Conservation (phyloP, 148 eudicot genomes). For the Simmondsia chinensis region DNA sequence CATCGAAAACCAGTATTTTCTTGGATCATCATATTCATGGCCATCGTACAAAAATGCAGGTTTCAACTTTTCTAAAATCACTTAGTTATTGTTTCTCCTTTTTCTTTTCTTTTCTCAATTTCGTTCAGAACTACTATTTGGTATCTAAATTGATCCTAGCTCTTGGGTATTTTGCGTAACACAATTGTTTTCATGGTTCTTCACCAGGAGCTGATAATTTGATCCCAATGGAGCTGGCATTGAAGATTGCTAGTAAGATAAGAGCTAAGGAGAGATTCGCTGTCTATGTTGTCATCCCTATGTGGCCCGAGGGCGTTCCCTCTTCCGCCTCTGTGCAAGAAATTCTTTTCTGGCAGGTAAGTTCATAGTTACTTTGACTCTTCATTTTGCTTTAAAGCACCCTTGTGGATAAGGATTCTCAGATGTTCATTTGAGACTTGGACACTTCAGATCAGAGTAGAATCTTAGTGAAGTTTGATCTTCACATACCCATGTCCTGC, state of each 20-base stretch:
- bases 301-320: constrained; percentile 73
- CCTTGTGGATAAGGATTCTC: no score
- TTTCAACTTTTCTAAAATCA: background rate
- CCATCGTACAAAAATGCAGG: constrained; percentile 39
- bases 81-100: no score
- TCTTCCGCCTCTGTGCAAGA: constrained; percentile 45
- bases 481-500: no score
- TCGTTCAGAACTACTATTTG: no score
- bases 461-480: no score
- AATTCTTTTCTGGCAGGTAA: constrained; percentile 73
- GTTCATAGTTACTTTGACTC: no score
- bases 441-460: no score
- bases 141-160: no score
- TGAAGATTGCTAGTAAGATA: constrained; percentile 52
- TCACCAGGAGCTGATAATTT: constrained; percentile 47
- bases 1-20: constrained; percentile 59
- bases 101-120: no score
- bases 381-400: no score
- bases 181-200: background rate
- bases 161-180: no score
- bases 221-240: constrained; percentile 57
- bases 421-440: no score
- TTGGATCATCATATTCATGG: constrained; percentile 67
- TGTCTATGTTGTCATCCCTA: constrained; percentile 55
- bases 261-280: constrained; percentile 54